Conservation (phyloP, 1,284 basidiomycete species). For the Trichosporon sp. region DNA sequence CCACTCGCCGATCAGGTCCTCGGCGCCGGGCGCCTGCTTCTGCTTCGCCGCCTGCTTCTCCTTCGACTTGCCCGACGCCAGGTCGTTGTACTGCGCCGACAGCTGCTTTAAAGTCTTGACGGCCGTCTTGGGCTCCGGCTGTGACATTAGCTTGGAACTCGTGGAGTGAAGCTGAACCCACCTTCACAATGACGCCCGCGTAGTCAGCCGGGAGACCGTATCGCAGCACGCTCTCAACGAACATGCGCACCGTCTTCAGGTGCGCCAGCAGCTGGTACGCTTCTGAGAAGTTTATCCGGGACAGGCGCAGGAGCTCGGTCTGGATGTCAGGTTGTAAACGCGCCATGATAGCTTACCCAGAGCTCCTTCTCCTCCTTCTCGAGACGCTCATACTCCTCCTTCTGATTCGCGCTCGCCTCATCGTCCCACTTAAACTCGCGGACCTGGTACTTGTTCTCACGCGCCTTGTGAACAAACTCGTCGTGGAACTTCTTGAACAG, state of each 20-base stretch:
- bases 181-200: slow-evolving; percentile 78
- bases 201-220: slow-evolving; percentile 96
- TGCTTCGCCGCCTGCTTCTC: slow-evolving; percentile 39
- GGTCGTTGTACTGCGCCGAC: slow-evolving; percentile 76
- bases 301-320: slow-evolving; percentile 91
- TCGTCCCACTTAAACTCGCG: slow-evolving; percentile 95
- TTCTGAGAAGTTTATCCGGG: slow-evolving; percentile 95
- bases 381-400: slow-evolving; percentile 76
- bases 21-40: slow-evolving; percentile 22
- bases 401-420: slow-evolving; percentile 77
- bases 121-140: slow-evolving; percentile 85
- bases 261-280: slow-evolving; percentile 93
- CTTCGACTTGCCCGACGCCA: slow-evolving; percentile 56
- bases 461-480: slow-evolving; percentile 89
- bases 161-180: slow-evolving; percentile 42
- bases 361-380: slow-evolving; percentile 92
- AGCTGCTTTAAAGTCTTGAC: slow-evolving; percentile 78
- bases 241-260: slow-evolving; percentile 86
- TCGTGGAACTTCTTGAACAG: slow-evolving; percentile 90
- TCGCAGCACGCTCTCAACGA: slow-evolving; percentile 91
- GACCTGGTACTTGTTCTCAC: slow-evolving; percentile 95
- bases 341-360: slow-evolving; percentile 71
- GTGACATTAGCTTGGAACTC: slow-evolving; percentile 17
- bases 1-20: slow-evolving; percentile 80
- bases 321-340: slow-evolving; percentile 49